Conservation (phyloP, 164 flowering plant species). For the Magnolia officinalis region DNA sequence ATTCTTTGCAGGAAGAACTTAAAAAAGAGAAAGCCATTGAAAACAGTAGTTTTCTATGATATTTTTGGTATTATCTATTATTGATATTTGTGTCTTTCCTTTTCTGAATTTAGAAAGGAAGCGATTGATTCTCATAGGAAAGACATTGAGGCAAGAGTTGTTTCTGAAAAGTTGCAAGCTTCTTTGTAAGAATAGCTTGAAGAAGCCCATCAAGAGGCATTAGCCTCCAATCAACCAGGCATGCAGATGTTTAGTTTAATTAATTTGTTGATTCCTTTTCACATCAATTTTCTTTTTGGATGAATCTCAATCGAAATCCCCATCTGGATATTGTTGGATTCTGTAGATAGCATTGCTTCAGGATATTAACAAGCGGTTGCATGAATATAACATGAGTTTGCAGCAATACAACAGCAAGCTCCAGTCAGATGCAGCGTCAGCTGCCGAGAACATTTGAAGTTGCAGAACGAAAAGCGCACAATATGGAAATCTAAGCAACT, state of each 20-base stretch:
- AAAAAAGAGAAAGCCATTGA: conserved; percentile 55
- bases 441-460: conserved; percentile 56
- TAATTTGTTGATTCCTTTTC: no score
- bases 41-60: neutral
- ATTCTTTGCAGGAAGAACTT: conserved; percentile 43
- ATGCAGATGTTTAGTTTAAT: neutral
- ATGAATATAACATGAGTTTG: conserved; percentile 86
- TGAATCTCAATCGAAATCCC: neutral
- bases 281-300: neutral
- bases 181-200: conserved; percentile 47
- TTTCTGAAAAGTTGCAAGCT: conserved; percentile 39
- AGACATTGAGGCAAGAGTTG: conserved; percentile 52
- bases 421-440: conserved; percentile 68
- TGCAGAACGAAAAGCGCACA: conserved; percentile 71
- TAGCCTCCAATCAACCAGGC: conserved; percentile 64
- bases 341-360: conserved; percentile 55
- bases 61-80: neutral
- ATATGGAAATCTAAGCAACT: conserved; percentile 61
- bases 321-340: neutral
- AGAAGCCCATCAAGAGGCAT: conserved; percentile 43
- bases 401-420: conserved; percentile 92
- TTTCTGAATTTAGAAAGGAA: conserved; percentile 22
- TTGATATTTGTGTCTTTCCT: neutral
- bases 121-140: conserved; percentile 40
- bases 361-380: conserved; percentile 75